Evolutionary conservation across 31 red algal genomes (phyloP), one percentile per base, ranked within the genome.

Genomic region (Bonnemaisonia californica): DNA sequence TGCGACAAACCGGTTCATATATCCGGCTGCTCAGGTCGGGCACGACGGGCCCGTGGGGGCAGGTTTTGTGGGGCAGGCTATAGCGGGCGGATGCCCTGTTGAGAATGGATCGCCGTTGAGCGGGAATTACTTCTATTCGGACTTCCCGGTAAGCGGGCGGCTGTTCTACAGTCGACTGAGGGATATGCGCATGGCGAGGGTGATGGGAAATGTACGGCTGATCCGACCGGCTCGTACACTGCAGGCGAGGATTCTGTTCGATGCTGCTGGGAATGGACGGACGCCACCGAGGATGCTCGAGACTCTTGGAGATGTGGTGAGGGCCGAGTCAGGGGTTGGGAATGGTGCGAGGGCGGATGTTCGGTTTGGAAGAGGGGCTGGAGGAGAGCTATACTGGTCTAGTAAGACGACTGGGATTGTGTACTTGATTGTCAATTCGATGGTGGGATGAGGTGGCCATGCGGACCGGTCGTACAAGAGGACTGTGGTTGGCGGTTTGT

Each of bases 81-180:
- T 90, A 62, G 87, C 87, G 13, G 87, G 87, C 1, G 87, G 78
- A n/a, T 90, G 87, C 47, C 87, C 87, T n/a, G 78, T 90, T 40
- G 77, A 90, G 70, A 90, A 90, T 39, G 58, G 62, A 2, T 90
- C 87, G 57, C 70, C 77, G 4, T 81, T 90, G 87, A 31, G 54
- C 24, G 87, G 87, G 0, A 66, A 62, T 4, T 90, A 90, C 51
- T 90, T 34, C 58, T 90, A 90, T 56, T 19, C 70, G 18, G 87
- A 90, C 36, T 90, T 90, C 41, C 87, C 87, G 1, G 83, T 37
- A 57, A 66, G 40, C n/a, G 87, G 87, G 31, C 75, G 62, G 26
- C 64, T 90, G 38, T 90, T 57, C 62, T 90, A 39, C 69, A 82
- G 78, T 5, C 57, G 7, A 3, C 42, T 90, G 2, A 21, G 2